Evolutionary conservation across 495 filamentous ascomycete species (phyloP).

Genomic region (Bacidia rubella): DNA sequence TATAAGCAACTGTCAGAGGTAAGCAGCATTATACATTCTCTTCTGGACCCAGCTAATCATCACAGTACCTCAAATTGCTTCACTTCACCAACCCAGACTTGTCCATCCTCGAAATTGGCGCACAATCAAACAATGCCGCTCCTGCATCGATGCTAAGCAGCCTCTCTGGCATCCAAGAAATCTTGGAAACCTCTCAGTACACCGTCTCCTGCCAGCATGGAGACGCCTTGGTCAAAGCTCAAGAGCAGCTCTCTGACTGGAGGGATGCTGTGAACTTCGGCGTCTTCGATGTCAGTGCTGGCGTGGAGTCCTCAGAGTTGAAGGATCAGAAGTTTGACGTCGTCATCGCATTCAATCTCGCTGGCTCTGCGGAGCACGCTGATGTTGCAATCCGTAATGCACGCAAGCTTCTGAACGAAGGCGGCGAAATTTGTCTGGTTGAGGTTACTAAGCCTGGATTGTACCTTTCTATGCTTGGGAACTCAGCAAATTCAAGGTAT

Average conservation of each 20-base stretch:
- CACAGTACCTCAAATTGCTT: constrained; percentile 6
- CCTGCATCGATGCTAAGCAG: not conserved
- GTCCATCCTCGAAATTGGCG: constrained; percentile 4
- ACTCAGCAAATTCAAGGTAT: not conserved
- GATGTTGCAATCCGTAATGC: constrained; percentile 3
- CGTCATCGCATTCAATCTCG: constrained; percentile 5
- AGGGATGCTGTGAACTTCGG: not conserved
- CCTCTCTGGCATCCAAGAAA: not conserved
- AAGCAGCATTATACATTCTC: not conserved
- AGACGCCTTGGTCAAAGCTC: not conserved
- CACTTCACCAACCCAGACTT: constrained; percentile 5
- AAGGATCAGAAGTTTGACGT: constrained; percentile 7
- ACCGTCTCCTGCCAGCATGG: not conserved
- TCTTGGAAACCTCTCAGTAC: not conserved
- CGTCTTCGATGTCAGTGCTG: not conserved
- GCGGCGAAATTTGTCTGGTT: constrained; percentile 1
- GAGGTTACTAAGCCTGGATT: constrained; percentile 3
- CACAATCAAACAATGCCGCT: not conserved
- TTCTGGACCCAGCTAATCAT: not conserved
- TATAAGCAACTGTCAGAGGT: constrained; percentile 5
- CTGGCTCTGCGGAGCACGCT: not conserved
- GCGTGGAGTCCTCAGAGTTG: constrained; percentile 3
- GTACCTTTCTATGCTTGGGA: constrained; percentile 4
- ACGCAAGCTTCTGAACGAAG: constrained; percentile 2
- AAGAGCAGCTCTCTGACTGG: no score